Conservation (phyloP, 2,329 filamentous ascomycete species). For the Clonostachys chloroleuca region DNA sequence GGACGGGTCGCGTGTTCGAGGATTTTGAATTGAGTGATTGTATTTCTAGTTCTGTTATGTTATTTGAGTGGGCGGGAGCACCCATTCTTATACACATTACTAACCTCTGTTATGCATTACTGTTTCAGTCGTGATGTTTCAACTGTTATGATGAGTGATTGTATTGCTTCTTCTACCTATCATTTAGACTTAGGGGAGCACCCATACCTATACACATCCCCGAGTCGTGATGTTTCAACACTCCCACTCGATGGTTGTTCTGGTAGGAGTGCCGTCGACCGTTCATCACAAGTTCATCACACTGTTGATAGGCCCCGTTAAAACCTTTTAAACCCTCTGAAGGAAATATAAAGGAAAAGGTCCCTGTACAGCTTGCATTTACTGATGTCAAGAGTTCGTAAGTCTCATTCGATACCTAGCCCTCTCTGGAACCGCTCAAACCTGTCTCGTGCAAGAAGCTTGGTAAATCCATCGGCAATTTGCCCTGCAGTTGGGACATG, state of each 20-base stretch:
- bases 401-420: not conserved
- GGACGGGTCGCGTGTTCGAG: too few species aligned
- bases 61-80: too few species aligned
- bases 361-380: not conserved
- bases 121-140: too few species aligned
- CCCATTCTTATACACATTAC: too few species aligned
- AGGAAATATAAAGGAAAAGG: not conserved
- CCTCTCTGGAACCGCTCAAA: not conserved
- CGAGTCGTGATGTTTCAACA: not conserved
- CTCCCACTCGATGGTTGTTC: not conserved
- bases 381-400: not conserved
- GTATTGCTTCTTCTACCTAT: not conserved
- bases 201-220: not conserved
- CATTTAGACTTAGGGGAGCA: not conserved
- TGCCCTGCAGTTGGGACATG: not conserved
- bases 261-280: not conserved
- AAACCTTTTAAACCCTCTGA: not conserved
- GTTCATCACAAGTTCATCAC: not conserved
- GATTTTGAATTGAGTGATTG: too few species aligned
- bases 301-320: not conserved
- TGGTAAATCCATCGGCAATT: not conserved
- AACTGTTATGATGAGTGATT: not conserved
- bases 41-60: too few species aligned
- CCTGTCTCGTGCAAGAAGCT: not conserved
- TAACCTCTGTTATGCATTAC: too few species aligned